phyloP scores from a whole-genome alignment of 2,329 filamentous ascomycete genomes.

The Zelopaecilomyces penicillatus region DNA sequence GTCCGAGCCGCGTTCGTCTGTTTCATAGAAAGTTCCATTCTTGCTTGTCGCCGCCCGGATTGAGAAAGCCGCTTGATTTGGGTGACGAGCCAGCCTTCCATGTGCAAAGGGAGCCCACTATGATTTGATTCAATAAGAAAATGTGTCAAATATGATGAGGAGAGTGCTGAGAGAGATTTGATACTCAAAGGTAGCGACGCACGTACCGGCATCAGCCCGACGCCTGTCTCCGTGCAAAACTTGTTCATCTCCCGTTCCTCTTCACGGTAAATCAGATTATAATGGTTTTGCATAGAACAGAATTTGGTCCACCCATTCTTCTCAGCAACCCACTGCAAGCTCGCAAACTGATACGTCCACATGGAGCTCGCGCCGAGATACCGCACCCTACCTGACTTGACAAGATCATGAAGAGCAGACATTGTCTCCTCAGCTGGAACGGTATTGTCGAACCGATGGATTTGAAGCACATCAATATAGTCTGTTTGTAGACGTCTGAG shows the following conservation, averaged over 20 bases:
- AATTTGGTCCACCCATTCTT: conserved; percentile 49
- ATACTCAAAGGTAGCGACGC: conserved; percentile 3
- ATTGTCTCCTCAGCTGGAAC: conserved; percentile 25
- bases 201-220: conserved; percentile 20
- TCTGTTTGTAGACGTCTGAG: conserved; percentile 41
- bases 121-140: too few relatives aligned
- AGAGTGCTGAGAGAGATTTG: background rate
- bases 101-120: background rate
- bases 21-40: background rate
- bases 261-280: conserved; percentile 49
- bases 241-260: conserved; percentile 42
- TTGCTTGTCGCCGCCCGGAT: background rate
- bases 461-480: conserved; percentile 48
- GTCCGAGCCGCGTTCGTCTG: too few relatives aligned
- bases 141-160: too few relatives aligned
- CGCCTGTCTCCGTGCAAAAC: conserved; percentile 13
- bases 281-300: conserved; percentile 49
- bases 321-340: conserved; percentile 42
- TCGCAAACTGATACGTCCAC: conserved; percentile 35
- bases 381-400: conserved; percentile 41
- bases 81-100: background rate
- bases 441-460: conserved; percentile 45
- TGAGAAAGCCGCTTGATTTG: background rate
- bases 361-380: conserved; percentile 42
- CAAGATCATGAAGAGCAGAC: conserved; percentile 14